Evolutionary conservation across 306 rosid genomes (phyloP).

Genomic region (Rosa multiflora): DNA sequence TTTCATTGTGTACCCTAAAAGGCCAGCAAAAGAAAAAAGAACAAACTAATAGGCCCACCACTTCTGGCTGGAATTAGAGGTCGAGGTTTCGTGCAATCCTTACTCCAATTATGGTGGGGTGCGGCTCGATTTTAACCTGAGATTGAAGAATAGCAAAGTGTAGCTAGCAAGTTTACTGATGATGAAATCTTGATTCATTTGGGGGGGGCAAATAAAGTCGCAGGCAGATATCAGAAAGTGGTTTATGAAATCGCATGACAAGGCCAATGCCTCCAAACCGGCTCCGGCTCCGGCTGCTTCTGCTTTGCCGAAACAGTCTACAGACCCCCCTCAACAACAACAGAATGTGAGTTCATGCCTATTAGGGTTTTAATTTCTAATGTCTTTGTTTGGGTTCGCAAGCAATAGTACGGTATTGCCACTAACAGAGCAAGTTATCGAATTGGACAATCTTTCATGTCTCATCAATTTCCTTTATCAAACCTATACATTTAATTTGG

Average conservation of each 20-base stretch:
- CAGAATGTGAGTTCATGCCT: slow-evolving; percentile 39
- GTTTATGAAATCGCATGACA: slow-evolving; percentile 92
- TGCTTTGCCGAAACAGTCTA: slow-evolving; percentile 32
- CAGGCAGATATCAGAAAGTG: slow-evolving; percentile 82
- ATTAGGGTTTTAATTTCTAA: neutral
- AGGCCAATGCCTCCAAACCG: slow-evolving; percentile 40
- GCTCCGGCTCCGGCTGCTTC: slow-evolving; percentile 15
- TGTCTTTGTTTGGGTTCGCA: neutral
- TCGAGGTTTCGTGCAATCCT: too few relatives aligned
- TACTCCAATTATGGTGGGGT: too few relatives aligned
- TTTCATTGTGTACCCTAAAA: too few relatives aligned
- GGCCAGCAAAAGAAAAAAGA: too few relatives aligned
- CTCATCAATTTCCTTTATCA: too few relatives aligned
- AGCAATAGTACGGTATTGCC: neutral
- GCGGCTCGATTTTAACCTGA: too few relatives aligned
- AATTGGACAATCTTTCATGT: neutral
- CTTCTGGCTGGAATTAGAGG: too few relatives aligned
- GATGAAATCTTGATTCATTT: neutral
- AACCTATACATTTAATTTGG: neutral
- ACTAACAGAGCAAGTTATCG: neutral
- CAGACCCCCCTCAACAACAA: slow-evolving; percentile 29
- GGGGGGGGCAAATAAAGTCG: slow-evolving; percentile 6
- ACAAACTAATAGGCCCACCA: too few relatives aligned
- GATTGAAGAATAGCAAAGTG: too few relatives aligned
- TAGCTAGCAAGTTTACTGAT: neutral